Base-by-base conservation (phyloP, 1,139 yeast genomes). In the Groenewaldozyma auringiensis region DNA sequence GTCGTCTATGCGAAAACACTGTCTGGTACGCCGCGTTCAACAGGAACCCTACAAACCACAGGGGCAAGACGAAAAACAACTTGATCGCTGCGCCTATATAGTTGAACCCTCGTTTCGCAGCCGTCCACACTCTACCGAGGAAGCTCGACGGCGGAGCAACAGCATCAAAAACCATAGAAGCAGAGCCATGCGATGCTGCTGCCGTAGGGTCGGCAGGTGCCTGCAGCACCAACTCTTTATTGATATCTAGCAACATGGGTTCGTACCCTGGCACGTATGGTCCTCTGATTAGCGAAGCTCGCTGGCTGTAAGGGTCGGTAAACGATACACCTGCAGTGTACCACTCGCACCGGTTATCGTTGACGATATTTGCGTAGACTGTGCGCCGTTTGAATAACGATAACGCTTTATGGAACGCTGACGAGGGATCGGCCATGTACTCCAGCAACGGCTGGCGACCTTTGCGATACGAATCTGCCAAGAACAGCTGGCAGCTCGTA, bases 291-390 rank as follows among this genome's bases (percentile, higher is more conserved):
- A 72, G 66, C 37, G 61, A 62, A 14, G 63, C 56, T 16, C 62
- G 57, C 45, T 66, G 69, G 4, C 44, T 39, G 47, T 58, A 84
- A 0, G 94, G 94, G 57, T 86, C 94, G 18, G 67, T 65, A 9
- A 67, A 58, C 1, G 83, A 75, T 29, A 83, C 82, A 2, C 84
- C 83, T 0, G 94, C 72, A 0, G 95, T 85, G 72, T 83, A 85
- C 81, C 86, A 86, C 27, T 84, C 75, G 3, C 94, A 80, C 53
- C 95, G 74, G 54, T 78, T 80, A 64, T 86, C 95, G 53, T 85
- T 83, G 49, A 83, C 74, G 37, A 82, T 73, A 62, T 86, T 86
- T 3, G 92, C 83, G 59, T 86, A 86, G 46, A 85, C 63, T 1
- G 79, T 63, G 45, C 72, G 69, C 50, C 75, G 60, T 47, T 70